These are phyloP conservation scores for Cladosporium cucumerinum DNA, from an alignment of 2,329 filamentous ascomycete genomes.

Conservation along the genomic window DNA sequence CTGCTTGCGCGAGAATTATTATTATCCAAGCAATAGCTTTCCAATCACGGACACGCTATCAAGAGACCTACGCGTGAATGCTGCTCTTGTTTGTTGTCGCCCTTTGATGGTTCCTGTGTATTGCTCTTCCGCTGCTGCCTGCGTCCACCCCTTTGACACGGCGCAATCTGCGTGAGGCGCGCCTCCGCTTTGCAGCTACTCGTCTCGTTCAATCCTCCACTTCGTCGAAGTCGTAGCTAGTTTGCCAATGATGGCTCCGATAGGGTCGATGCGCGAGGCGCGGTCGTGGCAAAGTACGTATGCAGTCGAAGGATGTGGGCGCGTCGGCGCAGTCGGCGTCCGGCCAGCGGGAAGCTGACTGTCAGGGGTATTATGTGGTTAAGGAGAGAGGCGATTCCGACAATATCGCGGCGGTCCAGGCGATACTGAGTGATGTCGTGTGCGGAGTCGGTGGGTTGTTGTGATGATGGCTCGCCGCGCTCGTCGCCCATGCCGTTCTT, in stretches of 20 bases:
- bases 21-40: conserved; percentile 10
- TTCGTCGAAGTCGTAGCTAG: conserved; percentile 15
- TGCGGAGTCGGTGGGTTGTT: conserved; percentile 19
- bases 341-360: conserved; percentile 29
- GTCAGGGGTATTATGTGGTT: conserved; percentile 11
- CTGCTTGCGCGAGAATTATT: conserved; percentile 8
- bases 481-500: background rate
- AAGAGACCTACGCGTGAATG: background rate
- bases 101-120: background rate
- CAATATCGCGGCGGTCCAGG: conserved; percentile 31
- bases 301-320: conserved; percentile 14
- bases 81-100: background rate
- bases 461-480: conserved; percentile 11
- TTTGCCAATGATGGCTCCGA: conserved; percentile 23
- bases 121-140: conserved; percentile 19
- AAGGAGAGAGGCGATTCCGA: conserved; percentile 20
- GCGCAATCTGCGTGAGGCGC: conserved; percentile 32
- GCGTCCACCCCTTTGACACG: conserved; percentile 30
- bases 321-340: conserved; percentile 28
- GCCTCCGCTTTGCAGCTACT: conserved; percentile 24
- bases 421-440: conserved; percentile 26
- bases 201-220: conserved; percentile 20
- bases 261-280: conserved; percentile 26
- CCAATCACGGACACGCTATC: background rate
- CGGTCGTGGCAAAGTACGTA: conserved; percentile 21